A percentile compares a stretch with the other conserved stretches of the same genome.
phyloP scores from a whole-genome alignment of 176 grass and related monocot species.

The Puya raimondii region DNA sequence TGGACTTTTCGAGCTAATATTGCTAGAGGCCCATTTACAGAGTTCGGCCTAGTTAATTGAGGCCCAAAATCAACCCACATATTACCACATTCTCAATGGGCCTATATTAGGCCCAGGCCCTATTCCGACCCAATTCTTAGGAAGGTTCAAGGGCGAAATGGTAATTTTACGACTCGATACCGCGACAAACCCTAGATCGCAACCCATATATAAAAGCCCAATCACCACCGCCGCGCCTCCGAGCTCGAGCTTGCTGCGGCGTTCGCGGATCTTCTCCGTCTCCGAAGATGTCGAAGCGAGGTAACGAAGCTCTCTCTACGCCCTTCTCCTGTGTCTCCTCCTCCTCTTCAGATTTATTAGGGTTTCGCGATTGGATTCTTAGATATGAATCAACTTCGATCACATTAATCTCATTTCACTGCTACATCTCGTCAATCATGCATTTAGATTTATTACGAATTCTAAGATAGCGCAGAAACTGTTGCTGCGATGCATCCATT shows the following conservation, averaged over 20 bases:
- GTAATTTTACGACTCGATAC: not conserved
- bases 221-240: not conserved
- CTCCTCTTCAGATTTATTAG: not conserved
- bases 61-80: too few species aligned
- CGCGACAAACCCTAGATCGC: not conserved
- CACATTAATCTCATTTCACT: too few species aligned
- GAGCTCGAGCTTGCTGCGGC: not conserved
- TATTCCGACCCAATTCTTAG: not conserved
- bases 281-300: conserved; percentile 3
- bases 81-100: too few species aligned
- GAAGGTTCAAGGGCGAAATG: not conserved
- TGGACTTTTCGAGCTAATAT: too few species aligned
- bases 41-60: too few species aligned
- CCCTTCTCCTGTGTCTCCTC: not conserved
- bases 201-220: not conserved
- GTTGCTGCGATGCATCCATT: too few species aligned
- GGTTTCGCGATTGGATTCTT: not conserved
- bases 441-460: too few species aligned
- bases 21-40: too few species aligned
- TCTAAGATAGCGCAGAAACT: too few species aligned
- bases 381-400: not conserved
- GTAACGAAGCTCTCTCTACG: not conserved
- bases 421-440: too few species aligned
- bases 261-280: not conserved
- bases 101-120: too few species aligned